Evolutionary conservation across 768 basidiomycete genomes (phyloP).

Genomic region (Russula sp.): DNA sequence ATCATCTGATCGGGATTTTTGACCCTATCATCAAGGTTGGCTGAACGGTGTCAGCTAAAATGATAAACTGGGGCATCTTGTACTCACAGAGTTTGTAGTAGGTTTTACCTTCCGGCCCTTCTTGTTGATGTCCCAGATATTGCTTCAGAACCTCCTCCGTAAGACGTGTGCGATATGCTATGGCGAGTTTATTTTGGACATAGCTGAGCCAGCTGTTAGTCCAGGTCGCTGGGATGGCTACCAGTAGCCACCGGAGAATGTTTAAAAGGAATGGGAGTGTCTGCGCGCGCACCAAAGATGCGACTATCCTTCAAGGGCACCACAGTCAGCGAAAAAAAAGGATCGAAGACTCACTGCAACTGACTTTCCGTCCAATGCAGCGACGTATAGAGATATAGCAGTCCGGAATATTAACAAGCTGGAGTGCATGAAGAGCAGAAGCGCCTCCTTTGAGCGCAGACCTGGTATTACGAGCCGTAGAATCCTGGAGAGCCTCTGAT

Average conservation of each 20-base stretch:
- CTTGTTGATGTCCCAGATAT: slow-evolving; percentile 72
- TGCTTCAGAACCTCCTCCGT: slow-evolving; percentile 76
- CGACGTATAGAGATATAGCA: slow-evolving; percentile 89
- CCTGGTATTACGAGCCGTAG: slow-evolving; percentile 86
- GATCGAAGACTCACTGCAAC: slow-evolving; percentile 1
- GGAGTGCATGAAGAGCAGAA: slow-evolving; percentile 84
- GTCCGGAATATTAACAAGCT: slow-evolving; percentile 85
- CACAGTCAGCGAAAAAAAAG: slow-evolving; percentile 10
- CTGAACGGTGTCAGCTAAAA: slow-evolving; percentile 33
- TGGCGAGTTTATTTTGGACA: slow-evolving; percentile 87
- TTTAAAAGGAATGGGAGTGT: slow-evolving; percentile 74
- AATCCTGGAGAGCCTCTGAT: slow-evolving; percentile 68
- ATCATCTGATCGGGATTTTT: slow-evolving; percentile 99
- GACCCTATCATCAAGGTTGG: slow-evolving; percentile 91
- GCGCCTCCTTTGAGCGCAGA: slow-evolving; percentile 78
- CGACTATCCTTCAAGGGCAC: slow-evolving; percentile 65
- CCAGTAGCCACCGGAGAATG: slow-evolving; percentile 83
- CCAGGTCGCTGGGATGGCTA: slow-evolving; percentile 92
- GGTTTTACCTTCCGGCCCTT: slow-evolving; percentile 66
- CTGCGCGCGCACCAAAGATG: slow-evolving; percentile 85
- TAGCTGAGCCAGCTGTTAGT: slow-evolving; percentile 91
- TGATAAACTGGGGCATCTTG: background rate
- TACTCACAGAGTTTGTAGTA: slow-evolving; percentile 87
- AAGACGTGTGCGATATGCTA: slow-evolving; percentile 81
- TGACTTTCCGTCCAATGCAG: slow-evolving; percentile 85